These are phyloP conservation scores for Phytopythium helicoides DNA, from an alignment of 352 stramenopile genomes.

Conservation along the genomic window DNA sequence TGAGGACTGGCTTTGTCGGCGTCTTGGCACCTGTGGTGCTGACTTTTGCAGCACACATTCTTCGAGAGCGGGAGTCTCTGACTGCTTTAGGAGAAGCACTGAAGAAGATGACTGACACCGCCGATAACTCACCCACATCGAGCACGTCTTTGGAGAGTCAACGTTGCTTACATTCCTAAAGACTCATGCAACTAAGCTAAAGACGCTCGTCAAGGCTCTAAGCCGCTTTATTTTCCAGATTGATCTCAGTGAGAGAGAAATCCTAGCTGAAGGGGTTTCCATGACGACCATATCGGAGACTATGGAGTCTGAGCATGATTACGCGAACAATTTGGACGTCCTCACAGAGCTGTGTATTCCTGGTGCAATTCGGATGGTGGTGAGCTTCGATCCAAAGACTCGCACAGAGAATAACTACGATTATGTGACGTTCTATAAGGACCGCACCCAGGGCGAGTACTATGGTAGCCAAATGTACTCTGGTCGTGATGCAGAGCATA, in stretches of 20 bases:
- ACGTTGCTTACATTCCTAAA: slow-evolving; percentile 13
- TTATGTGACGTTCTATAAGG: slow-evolving; percentile 87
- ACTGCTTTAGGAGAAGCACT: neutral
- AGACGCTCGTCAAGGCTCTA: slow-evolving; percentile 34
- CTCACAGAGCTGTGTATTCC: slow-evolving; percentile 68
- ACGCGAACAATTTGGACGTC: slow-evolving; percentile 76
- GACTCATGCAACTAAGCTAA: slow-evolving; percentile 24
- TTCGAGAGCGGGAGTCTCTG: slow-evolving; percentile 24
- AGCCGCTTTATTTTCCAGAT: slow-evolving; percentile 25
- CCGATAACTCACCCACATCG: too few species aligned
- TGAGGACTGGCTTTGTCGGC: slow-evolving; percentile 36
- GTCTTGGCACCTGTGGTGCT: slow-evolving; percentile 39
- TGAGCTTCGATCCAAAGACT: slow-evolving; percentile 79
- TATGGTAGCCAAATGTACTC: slow-evolving; percentile 78
- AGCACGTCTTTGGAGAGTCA: neutral
- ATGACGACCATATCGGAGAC: slow-evolving; percentile 46
- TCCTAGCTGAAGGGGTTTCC: slow-evolving; percentile 37
- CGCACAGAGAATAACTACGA: slow-evolving; percentile 88
- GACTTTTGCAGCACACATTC: slow-evolving; percentile 30
- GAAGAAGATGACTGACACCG: neutral
- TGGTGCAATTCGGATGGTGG: slow-evolving; percentile 66
- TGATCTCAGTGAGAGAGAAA: slow-evolving; percentile 24
- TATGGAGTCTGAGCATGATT: slow-evolving; percentile 82
- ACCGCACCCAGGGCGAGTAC: slow-evolving; percentile 44
- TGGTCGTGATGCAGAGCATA: slow-evolving; percentile 65